Conservation (phyloP, 2,329 filamentous ascomycete species). For the Zymoseptoria ardabiliae region DNA sequence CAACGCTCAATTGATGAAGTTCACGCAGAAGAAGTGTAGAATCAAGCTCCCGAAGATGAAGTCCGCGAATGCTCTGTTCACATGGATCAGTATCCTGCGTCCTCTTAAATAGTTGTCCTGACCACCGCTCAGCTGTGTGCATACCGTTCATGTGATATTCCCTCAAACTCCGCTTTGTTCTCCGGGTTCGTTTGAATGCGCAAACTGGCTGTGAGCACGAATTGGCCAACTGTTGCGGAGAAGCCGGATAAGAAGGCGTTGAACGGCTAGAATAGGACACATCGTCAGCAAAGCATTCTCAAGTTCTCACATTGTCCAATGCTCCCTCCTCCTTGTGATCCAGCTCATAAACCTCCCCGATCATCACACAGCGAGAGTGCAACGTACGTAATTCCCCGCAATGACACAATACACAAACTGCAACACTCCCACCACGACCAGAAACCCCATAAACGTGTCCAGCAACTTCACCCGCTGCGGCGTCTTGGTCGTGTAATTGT, state of each 20-base stretch:
- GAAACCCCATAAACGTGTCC: conserved; percentile 82
- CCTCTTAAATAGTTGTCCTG: not conserved
- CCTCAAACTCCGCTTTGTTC: conserved; percentile 70
- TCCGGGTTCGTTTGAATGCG: conserved; percentile 85
- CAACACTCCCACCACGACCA: conserved; percentile 75
- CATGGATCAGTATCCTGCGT: not conserved
- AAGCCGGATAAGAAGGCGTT: conserved; percentile 98
- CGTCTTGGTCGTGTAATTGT: conserved; percentile 72
- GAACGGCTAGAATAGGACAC: conserved; percentile 61
- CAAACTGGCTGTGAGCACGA: conserved; percentile 84
- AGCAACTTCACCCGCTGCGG: conserved; percentile 87
- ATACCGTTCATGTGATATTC: conserved; percentile 73
- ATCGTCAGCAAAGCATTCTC: not conserved
- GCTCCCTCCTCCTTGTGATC: not conserved
- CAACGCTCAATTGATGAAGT: conserved; percentile 83
- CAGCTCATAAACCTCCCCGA: not conserved
- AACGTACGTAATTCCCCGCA: conserved; percentile 85
- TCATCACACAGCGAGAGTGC: not conserved
- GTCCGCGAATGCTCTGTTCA: conserved; percentile 80
- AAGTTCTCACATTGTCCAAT: not conserved
- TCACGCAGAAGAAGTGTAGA: conserved; percentile 97
- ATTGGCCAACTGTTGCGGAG: conserved; percentile 89
- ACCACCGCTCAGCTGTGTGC: conserved; percentile 12
- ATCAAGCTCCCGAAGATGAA: conserved; percentile 91
- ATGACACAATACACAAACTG: conserved; percentile 92